These are phyloP conservation scores for Suhomyces guaymorum DNA, from an alignment of 1,139 yeast species.

Conservation along the genomic window DNA sequence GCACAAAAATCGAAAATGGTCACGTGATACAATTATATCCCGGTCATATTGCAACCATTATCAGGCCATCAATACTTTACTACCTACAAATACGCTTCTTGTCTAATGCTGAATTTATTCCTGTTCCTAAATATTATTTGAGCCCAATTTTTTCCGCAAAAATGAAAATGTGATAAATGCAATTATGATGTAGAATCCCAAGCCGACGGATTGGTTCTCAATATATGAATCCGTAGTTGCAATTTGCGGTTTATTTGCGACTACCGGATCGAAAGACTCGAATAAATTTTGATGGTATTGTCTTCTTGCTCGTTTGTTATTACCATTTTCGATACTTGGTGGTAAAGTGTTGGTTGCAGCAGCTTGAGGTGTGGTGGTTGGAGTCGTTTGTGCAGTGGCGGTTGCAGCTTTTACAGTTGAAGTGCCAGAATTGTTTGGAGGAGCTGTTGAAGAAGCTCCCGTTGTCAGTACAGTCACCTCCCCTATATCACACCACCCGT, in stretches of 20 bases:
- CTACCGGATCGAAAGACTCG: not conserved
- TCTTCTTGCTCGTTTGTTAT: constrained; percentile 3
- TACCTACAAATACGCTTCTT: too few relatives aligned
- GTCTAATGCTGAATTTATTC: too few relatives aligned
- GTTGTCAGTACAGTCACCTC: constrained; percentile 35
- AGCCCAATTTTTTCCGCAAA: constrained; percentile 13
- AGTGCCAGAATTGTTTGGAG: too few relatives aligned
- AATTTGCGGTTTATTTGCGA: not conserved
- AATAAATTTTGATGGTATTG: not conserved
- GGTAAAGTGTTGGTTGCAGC: constrained; percentile 13
- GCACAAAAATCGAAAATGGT: too few relatives aligned
- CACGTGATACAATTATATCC: too few relatives aligned
- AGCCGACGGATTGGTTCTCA: constrained; percentile 17
- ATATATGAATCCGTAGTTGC: constrained; percentile 7
- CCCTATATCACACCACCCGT: constrained; percentile 72
- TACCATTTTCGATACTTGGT: constrained; percentile 14
- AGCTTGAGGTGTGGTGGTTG: constrained; percentile 2
- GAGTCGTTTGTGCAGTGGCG: constrained; percentile 1
- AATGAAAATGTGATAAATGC: constrained; percentile 20
- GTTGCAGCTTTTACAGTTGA: constrained; percentile 5
- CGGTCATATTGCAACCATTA: too few relatives aligned
- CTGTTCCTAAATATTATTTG: constrained; percentile 3
- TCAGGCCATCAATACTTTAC: too few relatives aligned
- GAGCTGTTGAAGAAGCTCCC: constrained; percentile 9
- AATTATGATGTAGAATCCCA: constrained; percentile 19